phyloP scores from a whole-genome alignment of 805 yeast genomes.

The Wickerhamiella shivajii region DNA sequence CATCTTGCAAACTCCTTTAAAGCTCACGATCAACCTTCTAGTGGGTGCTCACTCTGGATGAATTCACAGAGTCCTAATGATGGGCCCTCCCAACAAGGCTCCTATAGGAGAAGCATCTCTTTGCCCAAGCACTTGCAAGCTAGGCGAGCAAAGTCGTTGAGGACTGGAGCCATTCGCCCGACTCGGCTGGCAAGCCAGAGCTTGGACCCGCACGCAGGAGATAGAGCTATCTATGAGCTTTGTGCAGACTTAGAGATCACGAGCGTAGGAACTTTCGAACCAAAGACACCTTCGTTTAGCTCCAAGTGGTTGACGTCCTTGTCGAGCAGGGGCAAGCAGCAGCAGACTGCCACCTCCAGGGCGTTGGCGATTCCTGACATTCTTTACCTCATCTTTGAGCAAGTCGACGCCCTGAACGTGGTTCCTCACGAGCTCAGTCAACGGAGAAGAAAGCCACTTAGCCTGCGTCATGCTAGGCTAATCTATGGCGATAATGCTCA shows the following conservation, averaged over 20 bases:
- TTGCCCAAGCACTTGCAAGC: conserved; percentile 5
- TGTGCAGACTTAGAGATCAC: conserved; percentile 10
- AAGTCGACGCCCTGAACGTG: conserved; percentile 40
- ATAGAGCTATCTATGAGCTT: conserved; percentile 9
- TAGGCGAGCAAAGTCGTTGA: conserved; percentile 1
- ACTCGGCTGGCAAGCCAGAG: conserved; percentile 3
- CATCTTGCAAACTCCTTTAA: too few relatives aligned
- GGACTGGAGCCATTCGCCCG: conserved; percentile 4
- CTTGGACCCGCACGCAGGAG: conserved; percentile 5
- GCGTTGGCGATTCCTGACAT: conserved; percentile 72
- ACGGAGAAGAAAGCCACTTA: conserved; percentile 51
- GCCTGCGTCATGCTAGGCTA: conserved; percentile 51
- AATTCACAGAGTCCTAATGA: too few relatives aligned
- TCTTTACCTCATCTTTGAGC: conserved; percentile 40
- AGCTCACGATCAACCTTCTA: too few relatives aligned
- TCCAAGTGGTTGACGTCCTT: not conserved
- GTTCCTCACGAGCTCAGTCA: conserved; percentile 53
- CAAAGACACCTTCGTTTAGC: not conserved
- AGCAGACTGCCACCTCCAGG: conserved; percentile 21
- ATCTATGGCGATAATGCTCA: conserved; percentile 41
- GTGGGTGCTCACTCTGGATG: too few relatives aligned
- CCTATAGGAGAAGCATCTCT: conserved; percentile 7
- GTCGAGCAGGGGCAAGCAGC: not conserved
- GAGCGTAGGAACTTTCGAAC: conserved; percentile 1
- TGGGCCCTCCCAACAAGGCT: too few relatives aligned